These are phyloP conservation scores for Torulaspora gathmanii DNA, from an alignment of 805 yeast species.

Conservation along the genomic window DNA sequence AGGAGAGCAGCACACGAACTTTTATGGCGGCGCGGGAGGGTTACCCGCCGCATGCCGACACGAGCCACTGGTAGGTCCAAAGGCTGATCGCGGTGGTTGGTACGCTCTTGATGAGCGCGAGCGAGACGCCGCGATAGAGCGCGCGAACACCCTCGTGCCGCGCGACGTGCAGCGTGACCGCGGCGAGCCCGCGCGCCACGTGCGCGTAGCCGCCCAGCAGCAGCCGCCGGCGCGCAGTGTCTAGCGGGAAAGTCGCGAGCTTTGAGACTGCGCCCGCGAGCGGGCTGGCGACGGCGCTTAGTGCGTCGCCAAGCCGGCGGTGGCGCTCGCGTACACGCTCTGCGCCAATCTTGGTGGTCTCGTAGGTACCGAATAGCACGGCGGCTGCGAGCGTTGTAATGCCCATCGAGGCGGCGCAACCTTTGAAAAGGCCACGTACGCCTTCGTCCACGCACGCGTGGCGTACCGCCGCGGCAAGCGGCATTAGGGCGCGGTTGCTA, in stretches of 20 bases:
- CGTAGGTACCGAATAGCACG: slow-evolving; percentile 66
- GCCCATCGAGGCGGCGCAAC: slow-evolving; percentile 46
- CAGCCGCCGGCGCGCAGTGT: slow-evolving; percentile 69
- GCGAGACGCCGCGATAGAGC: slow-evolving; percentile 66
- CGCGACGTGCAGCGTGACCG: slow-evolving; percentile 40
- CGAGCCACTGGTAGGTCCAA: slow-evolving; percentile 51
- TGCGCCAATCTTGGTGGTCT: slow-evolving; percentile 37
- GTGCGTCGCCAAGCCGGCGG: slow-evolving; percentile 27
- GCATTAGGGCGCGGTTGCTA: slow-evolving; percentile 26
- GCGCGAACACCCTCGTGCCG: slow-evolving; percentile 59
- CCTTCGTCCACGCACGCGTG: slow-evolving; percentile 42
- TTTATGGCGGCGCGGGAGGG: background rate
- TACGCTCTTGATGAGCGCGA: slow-evolving; percentile 71
- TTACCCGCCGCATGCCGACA: slow-evolving; percentile 9
- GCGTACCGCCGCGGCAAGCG: slow-evolving; percentile 27
- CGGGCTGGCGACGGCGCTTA: slow-evolving; percentile 52
- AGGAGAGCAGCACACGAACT: no score
- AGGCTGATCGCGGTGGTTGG: slow-evolving; percentile 69
- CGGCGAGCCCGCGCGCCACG: slow-evolving; percentile 24
- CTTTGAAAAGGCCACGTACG: slow-evolving; percentile 44
- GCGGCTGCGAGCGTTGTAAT: slow-evolving; percentile 73
- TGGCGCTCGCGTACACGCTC: slow-evolving; percentile 22
- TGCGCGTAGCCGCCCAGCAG: slow-evolving; percentile 47
- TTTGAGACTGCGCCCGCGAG: slow-evolving; percentile 75
- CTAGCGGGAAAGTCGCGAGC: slow-evolving; percentile 75